Conservation (phyloP, 768 basidiomycete species). For the Tricholoma hemisulphureum region DNA sequence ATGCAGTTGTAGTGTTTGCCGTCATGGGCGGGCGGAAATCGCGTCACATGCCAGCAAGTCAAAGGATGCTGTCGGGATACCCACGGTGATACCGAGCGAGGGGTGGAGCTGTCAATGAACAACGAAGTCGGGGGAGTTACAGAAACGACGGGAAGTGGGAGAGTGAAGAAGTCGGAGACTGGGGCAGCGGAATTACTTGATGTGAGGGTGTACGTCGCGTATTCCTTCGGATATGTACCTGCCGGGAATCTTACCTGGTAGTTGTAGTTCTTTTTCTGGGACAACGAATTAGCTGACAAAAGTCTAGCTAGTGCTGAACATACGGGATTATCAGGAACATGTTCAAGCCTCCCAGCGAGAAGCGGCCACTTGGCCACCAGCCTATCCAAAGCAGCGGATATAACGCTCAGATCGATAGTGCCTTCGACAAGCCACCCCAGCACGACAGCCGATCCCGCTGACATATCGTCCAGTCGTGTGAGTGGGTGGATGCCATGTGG, state of each 20-base stretch:
- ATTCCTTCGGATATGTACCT: conserved; percentile 31
- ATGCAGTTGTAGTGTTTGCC: conserved; percentile 35
- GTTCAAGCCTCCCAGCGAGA: conserved; percentile 29
- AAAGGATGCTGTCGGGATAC: conserved; percentile 33
- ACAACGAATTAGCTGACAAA: conserved; percentile 1
- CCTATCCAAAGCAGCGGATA: conserved; percentile 29
- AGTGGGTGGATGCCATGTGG: conserved; percentile 22
- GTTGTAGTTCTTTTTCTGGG: conserved; percentile 28
- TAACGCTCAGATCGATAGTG: conserved; percentile 29
- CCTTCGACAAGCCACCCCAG: conserved; percentile 47
- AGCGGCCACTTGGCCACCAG: conserved; percentile 35
- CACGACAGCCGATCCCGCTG: conserved; percentile 38
- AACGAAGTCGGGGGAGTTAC: conserved; percentile 35
- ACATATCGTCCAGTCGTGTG: conserved; percentile 36
- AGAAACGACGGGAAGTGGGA: conserved; percentile 33
- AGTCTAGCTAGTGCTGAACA: conserved; percentile 1
- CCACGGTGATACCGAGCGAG: conserved; percentile 36
- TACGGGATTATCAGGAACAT: conserved; percentile 16
- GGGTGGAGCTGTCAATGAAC: conserved; percentile 39
- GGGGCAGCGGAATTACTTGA: conserved; percentile 31
- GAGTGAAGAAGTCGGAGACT: conserved; percentile 33
- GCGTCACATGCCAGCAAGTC: conserved; percentile 43
- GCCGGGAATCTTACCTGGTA: conserved; percentile 41
- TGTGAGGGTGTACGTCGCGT: conserved; percentile 37
- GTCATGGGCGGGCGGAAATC: conserved; percentile 32